Conservation (phyloP, 1,139 yeast genomes). For the Candida glucosophila region DNA sequence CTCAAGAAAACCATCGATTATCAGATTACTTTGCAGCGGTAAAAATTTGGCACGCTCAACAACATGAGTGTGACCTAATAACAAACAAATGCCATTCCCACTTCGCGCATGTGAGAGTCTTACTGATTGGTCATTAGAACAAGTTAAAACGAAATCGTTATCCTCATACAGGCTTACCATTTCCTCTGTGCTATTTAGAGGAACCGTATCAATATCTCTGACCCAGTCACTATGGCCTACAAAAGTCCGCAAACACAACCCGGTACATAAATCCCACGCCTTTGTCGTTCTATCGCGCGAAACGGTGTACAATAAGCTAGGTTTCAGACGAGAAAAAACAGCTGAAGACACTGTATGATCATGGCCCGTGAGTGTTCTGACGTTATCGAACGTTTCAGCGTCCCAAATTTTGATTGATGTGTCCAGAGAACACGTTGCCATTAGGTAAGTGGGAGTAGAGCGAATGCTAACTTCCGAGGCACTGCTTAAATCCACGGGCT, state of each 20-base stretch:
- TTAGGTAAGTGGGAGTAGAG: constrained; percentile 12
- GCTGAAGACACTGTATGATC: constrained; percentile 77
- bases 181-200: constrained; percentile 11
- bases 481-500: constrained; percentile 20
- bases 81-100: constrained; percentile 60
- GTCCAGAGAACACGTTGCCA: constrained; percentile 69
- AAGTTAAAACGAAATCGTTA: constrained; percentile 54
- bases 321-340: constrained; percentile 35
- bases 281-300: constrained; percentile 72
- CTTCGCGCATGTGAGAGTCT: constrained; percentile 56
- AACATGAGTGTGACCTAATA: constrained; percentile 79
- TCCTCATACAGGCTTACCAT: constrained; percentile 13
- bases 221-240: constrained; percentile 90
- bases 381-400: constrained; percentile 41
- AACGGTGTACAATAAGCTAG: constrained; percentile 49
- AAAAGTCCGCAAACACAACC: constrained; percentile 59
- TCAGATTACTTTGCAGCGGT: constrained; percentile 42
- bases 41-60: constrained; percentile 67
- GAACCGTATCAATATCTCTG: constrained; percentile 44
- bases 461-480: constrained; percentile 2
- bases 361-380: constrained; percentile 75
- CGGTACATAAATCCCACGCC: constrained; percentile 69
- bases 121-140: constrained; percentile 75
- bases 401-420: constrained; percentile 68
- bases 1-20: constrained; percentile 41